Evolutionary conservation across 2,329 filamentous ascomycete species (phyloP), one percentile per base, ranked within the genome.

Genomic region (Pseudocercospora macadamiae): DNA sequence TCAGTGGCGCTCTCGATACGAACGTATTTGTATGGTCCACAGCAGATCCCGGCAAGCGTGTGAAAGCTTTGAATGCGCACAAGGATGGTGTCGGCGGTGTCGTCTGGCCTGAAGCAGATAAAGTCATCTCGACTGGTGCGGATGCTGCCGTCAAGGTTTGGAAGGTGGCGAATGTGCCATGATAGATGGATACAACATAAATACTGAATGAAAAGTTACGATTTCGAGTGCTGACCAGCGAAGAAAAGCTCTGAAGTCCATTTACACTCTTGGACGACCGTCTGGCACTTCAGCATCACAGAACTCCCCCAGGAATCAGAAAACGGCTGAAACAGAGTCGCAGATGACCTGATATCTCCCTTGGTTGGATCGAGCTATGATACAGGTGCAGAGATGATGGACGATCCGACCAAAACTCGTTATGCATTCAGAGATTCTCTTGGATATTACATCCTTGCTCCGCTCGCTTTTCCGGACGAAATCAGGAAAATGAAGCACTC

Each of bases 1-100:
- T 86, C 18, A 96, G 90, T 72, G 93, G 93, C 10, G 89, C 86
- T 45, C 78, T 99, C 51, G 95, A 99, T 73, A 97, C 93, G 0
- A 92, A 96, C 70, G 84, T 99, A 18, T 93, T 91, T 72, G 87
- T 96, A 26, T 99, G 95, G 91, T 96, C 91, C 73, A 76, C 97
- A 56, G 78, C 80, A 42, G 90, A 91, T 72, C 93, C 93, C 0
- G 92, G 91, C 2, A 90, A 90, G 75, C 84, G 93, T 66, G 84
- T 96, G 66, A 93, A 95, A 79, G 88, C 87, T 12, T 77, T 86
- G 19, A 96, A 96, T 71, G 92, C 93, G 51, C 95, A 99, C 78
- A 97, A 97, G 78, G 95, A 97, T 71, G 95, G 95, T 8, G 92
- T 97, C 16, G 91, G 89, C 66, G 93, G 90, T 14, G 89, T 97